Percentiles rank a stretch among this genome's conserved stretches.
Evolutionary conservation across 306 rosid genomes (phyloP).

Genomic region (Trifolium fragiferum): DNA sequence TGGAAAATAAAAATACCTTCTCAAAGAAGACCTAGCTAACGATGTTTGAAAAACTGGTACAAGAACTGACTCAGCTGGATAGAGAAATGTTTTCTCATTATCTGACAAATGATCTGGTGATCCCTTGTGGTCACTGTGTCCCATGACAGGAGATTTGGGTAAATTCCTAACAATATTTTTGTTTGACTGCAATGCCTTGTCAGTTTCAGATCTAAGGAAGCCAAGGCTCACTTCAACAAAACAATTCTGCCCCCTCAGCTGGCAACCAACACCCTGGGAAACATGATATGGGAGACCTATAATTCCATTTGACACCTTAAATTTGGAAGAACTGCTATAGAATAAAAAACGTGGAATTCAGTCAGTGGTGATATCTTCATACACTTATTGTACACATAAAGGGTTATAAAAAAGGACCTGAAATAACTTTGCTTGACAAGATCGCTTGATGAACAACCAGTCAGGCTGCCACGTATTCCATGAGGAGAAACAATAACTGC

Average conservation of each 20-base stretch:
- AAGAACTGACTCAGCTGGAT: conserved; percentile 92
- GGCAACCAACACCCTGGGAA: conserved; percentile 86
- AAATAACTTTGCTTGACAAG: conserved; percentile 84
- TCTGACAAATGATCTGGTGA: conserved; percentile 54
- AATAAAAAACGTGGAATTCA: conserved; percentile 29
- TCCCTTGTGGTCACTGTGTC: conserved; percentile 77
- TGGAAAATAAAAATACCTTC: conserved; percentile 58
- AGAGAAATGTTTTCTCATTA: conserved; percentile 77
- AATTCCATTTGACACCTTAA: conserved; percentile 72
- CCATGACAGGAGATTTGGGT: conserved; percentile 57
- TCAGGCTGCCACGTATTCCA: conserved; percentile 94
- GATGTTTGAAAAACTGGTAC: conserved; percentile 83
- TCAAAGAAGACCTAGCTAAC: conserved; percentile 79
- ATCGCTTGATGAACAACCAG: conserved; percentile 93
- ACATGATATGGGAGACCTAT: conserved; percentile 78
- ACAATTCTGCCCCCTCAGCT: conserved; percentile 81
- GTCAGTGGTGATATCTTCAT: conserved; percentile 31
- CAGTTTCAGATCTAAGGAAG: conserved; percentile 67
- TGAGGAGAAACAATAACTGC: conserved; percentile 96
- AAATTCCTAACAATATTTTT: conserved; percentile 52
- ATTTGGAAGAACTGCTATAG: conserved; percentile 70
- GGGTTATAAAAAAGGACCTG: conserved; percentile 57
- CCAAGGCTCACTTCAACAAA: conserved; percentile 93
- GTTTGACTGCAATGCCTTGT: conserved; percentile 54
- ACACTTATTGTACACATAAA: conserved; percentile 31